These are phyloP conservation scores for Bauhinia variegata DNA, from an alignment of 306 rosid species.

Conservation along the genomic window DNA sequence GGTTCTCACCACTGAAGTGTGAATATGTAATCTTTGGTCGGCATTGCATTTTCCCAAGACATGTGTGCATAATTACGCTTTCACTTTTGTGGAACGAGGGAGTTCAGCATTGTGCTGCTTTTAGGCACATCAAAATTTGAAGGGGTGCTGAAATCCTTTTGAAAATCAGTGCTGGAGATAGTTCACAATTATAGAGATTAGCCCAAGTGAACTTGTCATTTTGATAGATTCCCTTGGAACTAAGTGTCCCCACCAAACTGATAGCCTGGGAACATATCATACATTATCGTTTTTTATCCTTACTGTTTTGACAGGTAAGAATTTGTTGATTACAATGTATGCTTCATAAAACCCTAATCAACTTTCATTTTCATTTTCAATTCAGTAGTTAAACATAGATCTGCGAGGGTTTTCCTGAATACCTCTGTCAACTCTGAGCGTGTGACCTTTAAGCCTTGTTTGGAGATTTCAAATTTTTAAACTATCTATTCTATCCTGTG, in stretches of 20 bases:
- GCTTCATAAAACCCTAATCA: neutral
- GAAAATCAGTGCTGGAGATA: neutral
- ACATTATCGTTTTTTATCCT: neutral
- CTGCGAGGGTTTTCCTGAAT: slow-evolving; percentile 17
- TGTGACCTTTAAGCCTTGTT: neutral
- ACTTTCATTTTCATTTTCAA: slow-evolving; percentile 10
- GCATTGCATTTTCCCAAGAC: slow-evolving; percentile 26
- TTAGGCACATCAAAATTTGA: slow-evolving; percentile 1
- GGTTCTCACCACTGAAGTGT: slow-evolving; percentile 25
- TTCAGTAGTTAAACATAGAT: slow-evolving; percentile 19
- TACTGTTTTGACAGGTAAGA: neutral
- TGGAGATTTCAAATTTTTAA: neutral
- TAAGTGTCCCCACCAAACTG: neutral
- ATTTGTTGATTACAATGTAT: neutral
- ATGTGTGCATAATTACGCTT: slow-evolving; percentile 24
- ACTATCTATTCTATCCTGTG: neutral
- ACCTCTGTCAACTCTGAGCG: neutral
- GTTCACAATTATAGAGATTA: neutral
- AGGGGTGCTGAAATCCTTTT: slow-evolving; percentile 9
- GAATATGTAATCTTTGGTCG: slow-evolving; percentile 34
- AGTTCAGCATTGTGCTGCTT: slow-evolving; percentile 14
- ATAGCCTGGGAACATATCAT: neutral
- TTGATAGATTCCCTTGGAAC: neutral
- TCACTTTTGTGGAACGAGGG: slow-evolving; percentile 17
- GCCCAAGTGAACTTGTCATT: neutral